A percentile compares a stretch with the other conserved stretches of the same genome.
Evolutionary conservation across 2,329 filamentous ascomycete species (phyloP).

Genomic region (Incumbomyces lentus): DNA sequence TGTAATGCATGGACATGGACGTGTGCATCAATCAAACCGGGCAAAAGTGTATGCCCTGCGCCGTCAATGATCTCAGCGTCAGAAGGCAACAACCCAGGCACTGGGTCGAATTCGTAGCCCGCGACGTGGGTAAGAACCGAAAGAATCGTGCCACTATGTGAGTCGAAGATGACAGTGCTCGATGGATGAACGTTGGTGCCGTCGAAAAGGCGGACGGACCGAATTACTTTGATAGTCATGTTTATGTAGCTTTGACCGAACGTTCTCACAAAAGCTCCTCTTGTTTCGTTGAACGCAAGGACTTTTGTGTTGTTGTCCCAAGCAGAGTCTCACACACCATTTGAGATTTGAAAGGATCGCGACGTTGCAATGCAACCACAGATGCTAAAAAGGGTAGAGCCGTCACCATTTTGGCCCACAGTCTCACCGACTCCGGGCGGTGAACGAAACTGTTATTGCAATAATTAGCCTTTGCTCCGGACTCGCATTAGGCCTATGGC

Average conservation of each 20-base stretch:
- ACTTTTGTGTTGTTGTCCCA: too few species aligned
- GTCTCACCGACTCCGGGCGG: too few species aligned
- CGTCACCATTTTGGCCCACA: too few species aligned
- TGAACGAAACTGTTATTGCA: too few species aligned
- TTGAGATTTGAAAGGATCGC: too few species aligned
- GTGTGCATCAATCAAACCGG: constrained; percentile 20
- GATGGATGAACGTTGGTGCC: constrained; percentile 11
- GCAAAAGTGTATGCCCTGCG: constrained; percentile 17
- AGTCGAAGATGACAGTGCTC: constrained; percentile 18
- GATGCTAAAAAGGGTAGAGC: too few species aligned
- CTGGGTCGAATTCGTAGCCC: not conserved
- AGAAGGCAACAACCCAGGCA: constrained; percentile 3
- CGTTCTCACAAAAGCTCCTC: too few species aligned
- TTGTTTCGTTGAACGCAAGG: too few species aligned
- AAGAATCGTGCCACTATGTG: constrained; percentile 14
- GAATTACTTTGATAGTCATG: constrained; percentile 14
- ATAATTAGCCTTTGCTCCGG: too few species aligned
- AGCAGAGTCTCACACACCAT: too few species aligned
- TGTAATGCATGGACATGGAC: constrained; percentile 16
- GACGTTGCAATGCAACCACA: too few species aligned
- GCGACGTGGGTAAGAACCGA: constrained; percentile 12
- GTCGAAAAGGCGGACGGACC: constrained; percentile 17
- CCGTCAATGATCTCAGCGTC: constrained; percentile 18
- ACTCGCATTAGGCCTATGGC: too few species aligned
- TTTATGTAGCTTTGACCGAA: not conserved